Evolutionary conservation across 345 rosid species (phyloP), one percentile per base, ranked within the genome.

Genomic region (Carallia brachiata): DNA sequence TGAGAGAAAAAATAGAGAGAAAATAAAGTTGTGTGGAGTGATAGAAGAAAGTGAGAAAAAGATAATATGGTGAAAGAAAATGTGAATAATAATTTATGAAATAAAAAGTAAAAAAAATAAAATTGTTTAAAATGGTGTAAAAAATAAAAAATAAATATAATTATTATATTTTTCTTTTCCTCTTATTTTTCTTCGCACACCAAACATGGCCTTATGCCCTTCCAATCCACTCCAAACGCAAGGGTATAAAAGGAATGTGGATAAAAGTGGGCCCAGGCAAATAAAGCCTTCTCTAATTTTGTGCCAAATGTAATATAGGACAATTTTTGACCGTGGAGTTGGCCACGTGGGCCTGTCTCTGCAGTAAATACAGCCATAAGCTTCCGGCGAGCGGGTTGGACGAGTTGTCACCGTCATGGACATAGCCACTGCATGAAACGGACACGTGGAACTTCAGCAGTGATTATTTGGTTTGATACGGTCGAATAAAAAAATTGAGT

Each of bases 381-480:
- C 28, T 61, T 61, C 70, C 36, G 75, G 36, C 32, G 19, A 30
- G 72, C 66, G 70, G 64, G 69, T n/a, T 13, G 31, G 7, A 55
- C 36, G 81, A 64, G 59, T 66, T 72, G 83, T 81, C 79, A 52
- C 70, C 18, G 9, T 70, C 80, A 54, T 10, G 62, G n/a, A 30
- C 36, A 27, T 7, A 62, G 27, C 36, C 69, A 53, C 9, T 61
- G 76, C 74, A 36, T 79, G 75, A 62, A 71, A 76, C 39, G 37
- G 55, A 63, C 78, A 71, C 74, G 81, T 84, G 79, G 63, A 34
- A 3, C 2, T 32, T 61, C 0, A 61, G 8, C 62, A 70, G 75
- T 36, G 19, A 71, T 28, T 7, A 70, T 54, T 70, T 62, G 23
- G 23, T 23, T 23, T 23, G 23, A 23, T 23, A 23, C 23, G 23